Percentiles rank a stretch among this genome's conserved stretches.
phyloP scores from a whole-genome alignment of 805 yeast genomes.

The Kurtzmaniella cleridarum region DNA sequence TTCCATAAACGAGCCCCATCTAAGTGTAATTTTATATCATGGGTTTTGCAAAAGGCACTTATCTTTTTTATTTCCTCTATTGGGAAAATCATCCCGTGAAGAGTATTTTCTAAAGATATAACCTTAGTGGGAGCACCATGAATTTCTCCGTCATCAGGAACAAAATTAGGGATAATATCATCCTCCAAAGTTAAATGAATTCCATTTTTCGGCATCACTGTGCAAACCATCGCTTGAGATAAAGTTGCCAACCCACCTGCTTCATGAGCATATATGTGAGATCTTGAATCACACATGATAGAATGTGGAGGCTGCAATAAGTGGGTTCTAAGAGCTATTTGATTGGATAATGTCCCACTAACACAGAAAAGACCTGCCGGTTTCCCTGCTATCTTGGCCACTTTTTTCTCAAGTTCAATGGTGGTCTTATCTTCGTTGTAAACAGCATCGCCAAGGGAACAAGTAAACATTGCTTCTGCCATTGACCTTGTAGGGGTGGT shows the following conservation, averaged over 20 bases:
- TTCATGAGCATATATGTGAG: slow-evolving; percentile 79
- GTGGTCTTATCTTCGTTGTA: slow-evolving; percentile 79
- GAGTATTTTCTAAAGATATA: slow-evolving; percentile 80
- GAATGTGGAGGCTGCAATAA: slow-evolving; percentile 79
- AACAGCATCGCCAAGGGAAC: slow-evolving; percentile 83
- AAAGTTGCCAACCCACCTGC: slow-evolving; percentile 89
- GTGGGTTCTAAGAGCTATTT: slow-evolving; percentile 73
- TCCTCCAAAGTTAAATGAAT: slow-evolving; percentile 76
- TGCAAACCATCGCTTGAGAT: slow-evolving; percentile 87
- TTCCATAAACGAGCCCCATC: slow-evolving; percentile 97
- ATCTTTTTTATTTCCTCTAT: slow-evolving; percentile 70
- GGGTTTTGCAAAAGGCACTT: slow-evolving; percentile 59
- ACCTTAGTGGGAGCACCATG: slow-evolving; percentile 87
- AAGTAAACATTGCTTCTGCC: slow-evolving; percentile 53
- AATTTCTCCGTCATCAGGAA: slow-evolving; percentile 74
- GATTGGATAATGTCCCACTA: slow-evolving; percentile 89
- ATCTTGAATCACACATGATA: slow-evolving; percentile 79
- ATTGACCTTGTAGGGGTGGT: slow-evolving; percentile 78
- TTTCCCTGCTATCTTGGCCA: slow-evolving; percentile 69
- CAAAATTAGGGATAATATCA: slow-evolving; percentile 46
- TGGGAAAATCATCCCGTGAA: slow-evolving; percentile 80
- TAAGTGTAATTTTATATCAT: slow-evolving; percentile 63
- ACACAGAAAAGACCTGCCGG: slow-evolving; percentile 79
- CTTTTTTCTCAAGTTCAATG: slow-evolving; percentile 52
- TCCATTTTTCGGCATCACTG: slow-evolving; percentile 77